Evolutionary conservation across 106 monocot genomes (phyloP), one percentile per base, ranked within the genome.

Genomic region (Platanthera guangdongensis): DNA sequence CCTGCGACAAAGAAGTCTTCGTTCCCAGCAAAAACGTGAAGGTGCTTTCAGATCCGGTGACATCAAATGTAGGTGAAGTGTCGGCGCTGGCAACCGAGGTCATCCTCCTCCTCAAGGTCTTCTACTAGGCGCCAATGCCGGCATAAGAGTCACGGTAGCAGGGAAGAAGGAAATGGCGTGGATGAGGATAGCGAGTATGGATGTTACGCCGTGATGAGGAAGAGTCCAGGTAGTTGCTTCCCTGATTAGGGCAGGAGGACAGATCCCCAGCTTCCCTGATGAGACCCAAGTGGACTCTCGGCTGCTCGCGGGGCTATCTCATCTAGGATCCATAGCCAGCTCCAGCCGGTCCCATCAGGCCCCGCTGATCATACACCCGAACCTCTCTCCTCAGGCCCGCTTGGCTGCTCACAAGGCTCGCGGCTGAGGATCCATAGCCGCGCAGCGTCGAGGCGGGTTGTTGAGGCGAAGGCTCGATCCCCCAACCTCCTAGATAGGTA

Each of bases 121-220:
- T 71, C 57, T 78, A 73, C 1, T 13, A 4, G 3, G 80, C 64
- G 19, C 6, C 15, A 5, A 74, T 25, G 16, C 18, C 49, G 9
- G 47, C 71, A 5, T 78, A 46, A 1, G 12, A 53, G 8, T 51
- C 46, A 21, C 54, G 28, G 7, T 87, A 28, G n/a, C 68, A 10
- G 69, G 76, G 46, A 71, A 25, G 78, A 87, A 87, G 28, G 39
- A 57, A 50, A 79, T 11, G 0, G 79, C 15, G 69, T 79, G 82
- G 13, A 74, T 1, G 47, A 77, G 5, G 73, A 87, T 69, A 19
- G 79, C 76, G 2, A 52, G 22, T 5, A 10, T 6, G 6, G 84
- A 88, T 30, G 82, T 64, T 8, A 16, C 46, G 2, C 87, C 87
- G 5, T 88, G 21, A 88, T 82, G 55, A 88, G 63, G 74, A 88